Conservation (phyloP, 2,329 filamentous ascomycete genomes). For the Hypoxylon sp. region DNA sequence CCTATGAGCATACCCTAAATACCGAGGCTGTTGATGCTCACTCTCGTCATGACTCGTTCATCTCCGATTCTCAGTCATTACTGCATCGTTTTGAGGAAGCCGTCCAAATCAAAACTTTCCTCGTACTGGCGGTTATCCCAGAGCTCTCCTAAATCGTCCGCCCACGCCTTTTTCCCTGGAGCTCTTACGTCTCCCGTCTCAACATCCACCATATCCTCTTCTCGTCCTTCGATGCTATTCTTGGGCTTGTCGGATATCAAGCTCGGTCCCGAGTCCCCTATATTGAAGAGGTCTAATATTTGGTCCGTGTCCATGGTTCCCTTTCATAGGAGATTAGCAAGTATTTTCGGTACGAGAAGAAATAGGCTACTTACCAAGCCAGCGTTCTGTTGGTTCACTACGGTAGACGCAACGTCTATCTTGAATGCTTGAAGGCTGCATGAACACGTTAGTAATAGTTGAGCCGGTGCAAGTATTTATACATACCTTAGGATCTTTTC, state of each 20-base stretch:
- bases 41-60: slow-evolving; percentile 16
- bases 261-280: slow-evolving; percentile 82
- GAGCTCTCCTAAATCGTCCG: slow-evolving; percentile 94
- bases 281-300: slow-evolving; percentile 94
- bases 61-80: slow-evolving; percentile 30
- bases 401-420: slow-evolving; percentile 97
- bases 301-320: slow-evolving; percentile 97
- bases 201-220: slow-evolving; percentile 92
- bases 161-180: slow-evolving; percentile 95
- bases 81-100: slow-evolving; percentile 91
- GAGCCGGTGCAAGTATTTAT: not conserved
- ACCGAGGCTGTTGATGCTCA: slow-evolving; percentile 6
- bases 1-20: slow-evolving; percentile 13
- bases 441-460: slow-evolving; percentile 25
- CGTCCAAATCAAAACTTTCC: slow-evolving; percentile 96
- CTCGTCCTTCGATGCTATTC: slow-evolving; percentile 72
- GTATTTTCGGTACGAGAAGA: not conserved
- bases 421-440: slow-evolving; percentile 93
- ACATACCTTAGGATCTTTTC: slow-evolving; percentile 89
- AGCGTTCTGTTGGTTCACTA: slow-evolving; percentile 99
- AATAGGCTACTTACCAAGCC: slow-evolving; percentile 68
- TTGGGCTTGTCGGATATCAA: slow-evolving; percentile 74
- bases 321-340: slow-evolving; percentile 48
- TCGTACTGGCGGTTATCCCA: slow-evolving; percentile 99
- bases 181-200: slow-evolving; percentile 92